Conservation (phyloP, 2,329 filamentous ascomycete species). For the Rosellinia necatrix region DNA sequence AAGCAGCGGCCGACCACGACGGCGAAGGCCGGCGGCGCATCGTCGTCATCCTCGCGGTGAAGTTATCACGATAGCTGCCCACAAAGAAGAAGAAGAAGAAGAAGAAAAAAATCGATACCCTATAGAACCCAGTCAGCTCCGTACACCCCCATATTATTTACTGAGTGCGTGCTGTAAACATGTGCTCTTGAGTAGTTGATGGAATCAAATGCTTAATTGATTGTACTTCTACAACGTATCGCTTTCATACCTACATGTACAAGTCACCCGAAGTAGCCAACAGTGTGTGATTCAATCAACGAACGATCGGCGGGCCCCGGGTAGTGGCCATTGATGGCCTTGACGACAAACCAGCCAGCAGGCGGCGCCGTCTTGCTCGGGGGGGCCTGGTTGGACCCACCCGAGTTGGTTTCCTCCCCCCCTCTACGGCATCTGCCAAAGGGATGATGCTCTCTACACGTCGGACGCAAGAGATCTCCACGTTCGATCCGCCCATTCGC, state of each 20-base stretch:
- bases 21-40: constrained; percentile 56
- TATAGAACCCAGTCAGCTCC: constrained; percentile 11
- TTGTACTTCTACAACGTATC: constrained; percentile 27
- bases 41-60: constrained; percentile 27
- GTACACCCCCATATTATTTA: background rate
- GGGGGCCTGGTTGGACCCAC: background rate
- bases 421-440: background rate
- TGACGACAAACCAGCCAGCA: background rate
- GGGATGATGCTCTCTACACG: constrained; percentile 12
- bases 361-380: background rate
- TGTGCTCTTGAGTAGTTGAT: background rate
- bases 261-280: constrained; percentile 24
- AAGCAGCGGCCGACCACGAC: constrained; percentile 56
- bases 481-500: constrained; percentile 7
- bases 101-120: constrained; percentile 21
- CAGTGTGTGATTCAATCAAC: constrained; percentile 9
- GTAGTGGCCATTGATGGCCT: constrained; percentile 6
- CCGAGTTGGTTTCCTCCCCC: background rate
- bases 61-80: background rate
- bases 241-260: constrained; percentile 21
- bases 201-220: constrained; percentile 27
- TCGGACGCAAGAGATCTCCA: constrained; percentile 8
- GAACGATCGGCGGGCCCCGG: constrained; percentile 3
- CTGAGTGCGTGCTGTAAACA: background rate
- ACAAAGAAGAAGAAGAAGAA: background rate